Conservation (phyloP, 2,329 filamentous ascomycete species). For the Talaromyces rugulosus region DNA sequence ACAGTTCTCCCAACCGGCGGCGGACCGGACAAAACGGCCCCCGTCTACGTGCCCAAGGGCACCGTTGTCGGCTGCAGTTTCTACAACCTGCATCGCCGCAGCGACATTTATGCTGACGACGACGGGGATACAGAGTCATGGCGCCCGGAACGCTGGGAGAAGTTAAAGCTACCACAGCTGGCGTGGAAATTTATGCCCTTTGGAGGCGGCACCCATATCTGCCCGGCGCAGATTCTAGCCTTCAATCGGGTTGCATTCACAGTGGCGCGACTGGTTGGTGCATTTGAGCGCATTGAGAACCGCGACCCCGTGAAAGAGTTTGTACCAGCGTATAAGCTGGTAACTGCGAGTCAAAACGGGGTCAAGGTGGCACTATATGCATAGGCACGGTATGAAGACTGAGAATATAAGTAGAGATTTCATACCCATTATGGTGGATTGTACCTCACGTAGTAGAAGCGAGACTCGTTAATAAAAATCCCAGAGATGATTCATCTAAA, state of each 20-base stretch:
- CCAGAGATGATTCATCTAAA: too few species aligned
- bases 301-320: conserved; percentile 5
- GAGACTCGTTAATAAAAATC: too few species aligned
- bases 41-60: conserved; percentile 63
- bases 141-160: conserved; percentile 46
- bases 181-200: conserved; percentile 39
- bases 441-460: too few species aligned
- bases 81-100: conserved; percentile 69
- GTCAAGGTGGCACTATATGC: conserved; percentile 8
- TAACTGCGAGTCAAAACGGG: conserved; percentile 9
- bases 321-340: conserved; percentile 10
- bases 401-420: neutral
- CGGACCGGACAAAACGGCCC: conserved; percentile 39
- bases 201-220: conserved; percentile 21
- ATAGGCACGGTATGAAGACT: too few species aligned
- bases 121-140: conserved; percentile 40
- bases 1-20: conserved; percentile 11
- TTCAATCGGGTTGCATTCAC: conserved; percentile 8
- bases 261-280: neutral
- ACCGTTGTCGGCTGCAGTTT: conserved; percentile 63
- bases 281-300: conserved; percentile 9
- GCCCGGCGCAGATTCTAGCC: conserved; percentile 15
- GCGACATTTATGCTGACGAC: conserved; percentile 45
- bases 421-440: neutral
- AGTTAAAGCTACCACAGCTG: conserved; percentile 45